Conservation (phyloP, 2,329 filamentous ascomycete genomes). For the Fusarium subtropicale region DNA sequence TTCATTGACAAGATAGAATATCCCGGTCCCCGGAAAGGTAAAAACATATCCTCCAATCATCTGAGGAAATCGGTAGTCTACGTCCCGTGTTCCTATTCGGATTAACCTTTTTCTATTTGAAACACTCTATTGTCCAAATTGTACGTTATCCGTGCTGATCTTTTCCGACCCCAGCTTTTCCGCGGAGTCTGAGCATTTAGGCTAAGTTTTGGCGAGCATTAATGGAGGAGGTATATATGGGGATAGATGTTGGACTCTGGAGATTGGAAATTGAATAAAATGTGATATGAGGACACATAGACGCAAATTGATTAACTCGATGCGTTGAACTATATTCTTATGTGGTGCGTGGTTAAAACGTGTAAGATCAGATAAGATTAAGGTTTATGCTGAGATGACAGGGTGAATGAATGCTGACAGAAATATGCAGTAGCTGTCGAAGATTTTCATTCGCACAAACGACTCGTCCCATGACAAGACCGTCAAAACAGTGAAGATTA, state of each 20-base stretch:
- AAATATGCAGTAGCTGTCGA: background rate
- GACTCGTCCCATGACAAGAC: no score
- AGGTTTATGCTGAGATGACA: background rate
- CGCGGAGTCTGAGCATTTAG: background rate
- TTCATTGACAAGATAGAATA: background rate
- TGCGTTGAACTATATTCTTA: background rate
- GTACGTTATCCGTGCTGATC: conserved; percentile 13
- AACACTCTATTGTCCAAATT: background rate
- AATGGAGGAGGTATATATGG: background rate
- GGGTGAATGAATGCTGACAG: background rate
- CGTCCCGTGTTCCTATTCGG: conserved; percentile 10
- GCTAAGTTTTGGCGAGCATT: background rate
- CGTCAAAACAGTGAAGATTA: no score
- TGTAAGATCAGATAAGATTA: background rate
- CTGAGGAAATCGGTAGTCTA: background rate
- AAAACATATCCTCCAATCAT: conserved; percentile 19
- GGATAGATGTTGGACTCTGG: no score
- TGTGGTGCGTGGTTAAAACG: background rate
- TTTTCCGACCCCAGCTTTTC: conserved; percentile 16
- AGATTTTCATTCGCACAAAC: background rate
- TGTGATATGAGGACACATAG: no score
- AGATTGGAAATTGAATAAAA: no score
- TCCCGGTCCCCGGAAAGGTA: background rate
- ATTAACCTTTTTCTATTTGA: conserved; percentile 9
- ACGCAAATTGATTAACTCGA: accelerated